These are phyloP conservation scores for Tolypocladium tundrense DNA, from an alignment of 2,329 filamentous ascomycete species.

Conservation along the genomic window DNA sequence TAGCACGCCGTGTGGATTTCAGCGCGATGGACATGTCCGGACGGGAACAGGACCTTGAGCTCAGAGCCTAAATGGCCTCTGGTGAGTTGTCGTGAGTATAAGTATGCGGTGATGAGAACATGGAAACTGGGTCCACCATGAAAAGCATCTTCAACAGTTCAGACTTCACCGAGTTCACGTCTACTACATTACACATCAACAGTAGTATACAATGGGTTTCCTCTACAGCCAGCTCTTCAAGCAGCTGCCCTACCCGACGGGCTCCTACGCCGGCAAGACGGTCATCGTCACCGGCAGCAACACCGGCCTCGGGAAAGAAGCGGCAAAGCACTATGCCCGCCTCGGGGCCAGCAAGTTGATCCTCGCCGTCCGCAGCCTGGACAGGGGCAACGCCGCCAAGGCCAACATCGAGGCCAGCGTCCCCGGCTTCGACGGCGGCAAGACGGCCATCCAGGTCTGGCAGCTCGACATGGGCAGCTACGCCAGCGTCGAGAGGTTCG, in stretches of 20 bases:
- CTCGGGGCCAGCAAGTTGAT: conserved; percentile 22
- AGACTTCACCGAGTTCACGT: not conserved
- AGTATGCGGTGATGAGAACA: not conserved
- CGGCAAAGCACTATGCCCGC: conserved; percentile 21
- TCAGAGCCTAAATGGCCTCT: not conserved
- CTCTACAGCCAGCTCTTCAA: conserved; percentile 1
- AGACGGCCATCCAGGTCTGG: conserved; percentile 35
- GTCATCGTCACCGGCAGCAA: conserved; percentile 27
- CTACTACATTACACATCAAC: not conserved
- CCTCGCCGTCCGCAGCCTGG: conserved; percentile 21
- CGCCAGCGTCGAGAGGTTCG: conserved; percentile 34
- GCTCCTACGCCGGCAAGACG: conserved; percentile 17
- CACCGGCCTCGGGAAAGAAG: conserved; percentile 25
- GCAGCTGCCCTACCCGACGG: conserved; percentile 11
- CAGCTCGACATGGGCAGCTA: conserved; percentile 36
- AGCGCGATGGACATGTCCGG: not conserved
- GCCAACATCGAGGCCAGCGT: conserved; percentile 19
- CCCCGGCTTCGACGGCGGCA: conserved; percentile 6
- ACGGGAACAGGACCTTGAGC: not conserved
- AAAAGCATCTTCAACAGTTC: not conserved
- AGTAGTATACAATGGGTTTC: not conserved
- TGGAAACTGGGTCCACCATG: not conserved
- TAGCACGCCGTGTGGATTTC: not conserved
- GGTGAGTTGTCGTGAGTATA: not conserved
- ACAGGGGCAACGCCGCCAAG: conserved; percentile 24